Percentiles rank a stretch among this genome's conserved stretches.
Conservation (phyloP, 1,284 basidiomycete genomes). For the Ustilago lituana region DNA sequence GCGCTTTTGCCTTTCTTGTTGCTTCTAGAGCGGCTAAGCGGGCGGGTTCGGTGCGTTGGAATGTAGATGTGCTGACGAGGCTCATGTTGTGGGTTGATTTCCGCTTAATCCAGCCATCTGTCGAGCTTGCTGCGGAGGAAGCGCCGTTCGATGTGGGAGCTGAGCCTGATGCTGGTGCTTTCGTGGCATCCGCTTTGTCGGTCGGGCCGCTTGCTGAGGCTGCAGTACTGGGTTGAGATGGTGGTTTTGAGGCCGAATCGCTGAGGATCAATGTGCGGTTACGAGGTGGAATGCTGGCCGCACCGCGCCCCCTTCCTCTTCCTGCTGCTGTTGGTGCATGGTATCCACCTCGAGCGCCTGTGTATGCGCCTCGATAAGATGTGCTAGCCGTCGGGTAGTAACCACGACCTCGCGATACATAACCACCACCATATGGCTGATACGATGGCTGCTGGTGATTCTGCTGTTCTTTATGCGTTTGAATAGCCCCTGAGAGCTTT, state of each 20-base stretch:
- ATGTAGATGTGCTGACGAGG: conserved; percentile 55
- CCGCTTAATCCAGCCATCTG: conserved; percentile 59
- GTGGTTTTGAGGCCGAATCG: conserved; percentile 11
- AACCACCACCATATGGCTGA: conserved; percentile 5
- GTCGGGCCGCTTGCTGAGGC: background rate
- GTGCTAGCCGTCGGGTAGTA: conserved; percentile 2
- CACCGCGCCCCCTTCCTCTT: conserved; percentile 34
- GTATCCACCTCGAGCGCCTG: conserved; percentile 14
- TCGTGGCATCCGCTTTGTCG: background rate
- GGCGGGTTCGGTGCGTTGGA: conserved; percentile 58
- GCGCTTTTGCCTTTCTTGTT: conserved; percentile 41
- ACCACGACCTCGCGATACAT: conserved; percentile 18
- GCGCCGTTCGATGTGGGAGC: background rate
- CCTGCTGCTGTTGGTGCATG: background rate
- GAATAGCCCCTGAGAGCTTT: conserved; percentile 60
- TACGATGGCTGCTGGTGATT: conserved; percentile 6
- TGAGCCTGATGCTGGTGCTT: background rate
- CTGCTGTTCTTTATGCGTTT: conserved; percentile 42
- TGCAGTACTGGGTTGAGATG: background rate
- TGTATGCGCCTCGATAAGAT: conserved; percentile 21
- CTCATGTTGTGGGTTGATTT: conserved; percentile 59
- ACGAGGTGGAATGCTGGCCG: conserved; percentile 20
- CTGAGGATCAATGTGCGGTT: conserved; percentile 51
- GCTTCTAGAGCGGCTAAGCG: conserved; percentile 55
- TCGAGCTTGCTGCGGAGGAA: background rate